phyloP scores from a whole-genome alignment of 2,329 filamentous ascomycete genomes.

The Dactylellina cionopaga region DNA sequence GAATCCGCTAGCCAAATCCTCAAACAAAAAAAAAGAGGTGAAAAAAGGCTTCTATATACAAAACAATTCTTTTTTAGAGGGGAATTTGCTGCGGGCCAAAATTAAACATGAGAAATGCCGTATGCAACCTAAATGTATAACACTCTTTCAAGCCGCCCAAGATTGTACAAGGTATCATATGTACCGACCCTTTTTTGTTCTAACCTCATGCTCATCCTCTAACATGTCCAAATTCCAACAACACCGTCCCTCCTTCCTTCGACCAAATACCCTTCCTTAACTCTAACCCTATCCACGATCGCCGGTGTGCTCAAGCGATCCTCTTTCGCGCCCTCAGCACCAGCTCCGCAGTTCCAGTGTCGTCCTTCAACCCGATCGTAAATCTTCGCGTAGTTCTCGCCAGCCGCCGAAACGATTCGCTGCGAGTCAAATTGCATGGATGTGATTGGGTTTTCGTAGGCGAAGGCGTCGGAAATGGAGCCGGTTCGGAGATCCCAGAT shows the following conservation, averaged over 20 bases:
- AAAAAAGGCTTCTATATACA: conserved; percentile 23
- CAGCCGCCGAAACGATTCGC: conserved; percentile 87
- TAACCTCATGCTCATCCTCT: conserved; percentile 45
- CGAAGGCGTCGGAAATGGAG: conserved; percentile 93
- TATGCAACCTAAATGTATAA: too few species aligned
- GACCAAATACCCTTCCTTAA: conserved; percentile 92
- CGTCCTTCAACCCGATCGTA: conserved; percentile 96
- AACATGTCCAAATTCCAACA: conserved; percentile 90
- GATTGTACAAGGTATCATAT: too few species aligned
- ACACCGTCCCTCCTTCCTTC: conserved; percentile 88
- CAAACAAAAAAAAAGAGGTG: not conserved
- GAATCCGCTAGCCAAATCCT: too few species aligned
- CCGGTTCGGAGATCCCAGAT: conserved; percentile 99
- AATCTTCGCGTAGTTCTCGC: conserved; percentile 94
- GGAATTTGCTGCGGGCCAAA: not conserved
- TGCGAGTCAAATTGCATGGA: conserved; percentile 97
- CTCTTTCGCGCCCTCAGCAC: conserved; percentile 74
- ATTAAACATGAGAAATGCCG: too few species aligned
- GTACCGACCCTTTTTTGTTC: not conserved
- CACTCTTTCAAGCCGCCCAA: too few species aligned
- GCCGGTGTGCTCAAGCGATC: conserved; percentile 64
- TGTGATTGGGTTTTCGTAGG: conserved; percentile 89
- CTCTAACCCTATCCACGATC: conserved; percentile 83
- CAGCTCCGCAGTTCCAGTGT: conserved; percentile 96
- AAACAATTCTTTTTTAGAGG: not conserved